Base-by-base conservation (phyloP, 768 basidiomycete genomes). In the Lactarius hatsudake region DNA sequence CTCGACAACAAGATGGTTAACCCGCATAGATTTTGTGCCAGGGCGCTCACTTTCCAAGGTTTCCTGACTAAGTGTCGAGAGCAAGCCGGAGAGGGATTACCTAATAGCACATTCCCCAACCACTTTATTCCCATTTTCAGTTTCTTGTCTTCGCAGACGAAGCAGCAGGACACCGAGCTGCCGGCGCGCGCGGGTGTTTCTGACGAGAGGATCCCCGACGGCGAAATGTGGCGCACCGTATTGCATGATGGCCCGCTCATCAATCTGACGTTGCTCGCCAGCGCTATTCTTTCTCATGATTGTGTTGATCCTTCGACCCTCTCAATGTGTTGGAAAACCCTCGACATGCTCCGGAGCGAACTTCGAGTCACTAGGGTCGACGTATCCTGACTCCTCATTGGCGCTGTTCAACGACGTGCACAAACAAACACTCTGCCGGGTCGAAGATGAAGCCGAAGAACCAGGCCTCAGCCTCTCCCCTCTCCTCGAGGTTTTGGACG, bases 241-340 rank as follows among this genome's bases (percentile, higher is more conserved):
- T 43, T 62, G 60, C 32, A 38, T 28, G 60, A 62, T 36, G 61
- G 55, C 32, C 55, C 65, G 2, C 60, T 66, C 18, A 23, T 58
- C 36, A 66, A 66, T 58, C 43, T 66, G 20, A 51, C 28, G 2
- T 30, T 57, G 3, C 65, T 66, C 2, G 23, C 60, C 8, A 6
- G 40, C 1, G 55, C 43, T 51, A 17, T 66, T n/a, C 54, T 20
- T 40, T 18, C 2, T 5, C 8, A 36, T 18, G 42, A 28, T 20
- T 13, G 12, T 20, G 20, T 3, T n/a, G 43, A 18, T 17, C 26
- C 23, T 1, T 40, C n/a, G 2, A 48, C 2, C 36, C 65, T 66
- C 32, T 56, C 65, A 2, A 32, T 66, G 34, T 66, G 61, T n/a
- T 66, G 65, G 65, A 56, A 17, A n/a, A 40, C 61, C 4, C 61